These are phyloP conservation scores for Psidium guajava DNA, from an alignment of 345 rosid species.

Conservation along the genomic window DNA sequence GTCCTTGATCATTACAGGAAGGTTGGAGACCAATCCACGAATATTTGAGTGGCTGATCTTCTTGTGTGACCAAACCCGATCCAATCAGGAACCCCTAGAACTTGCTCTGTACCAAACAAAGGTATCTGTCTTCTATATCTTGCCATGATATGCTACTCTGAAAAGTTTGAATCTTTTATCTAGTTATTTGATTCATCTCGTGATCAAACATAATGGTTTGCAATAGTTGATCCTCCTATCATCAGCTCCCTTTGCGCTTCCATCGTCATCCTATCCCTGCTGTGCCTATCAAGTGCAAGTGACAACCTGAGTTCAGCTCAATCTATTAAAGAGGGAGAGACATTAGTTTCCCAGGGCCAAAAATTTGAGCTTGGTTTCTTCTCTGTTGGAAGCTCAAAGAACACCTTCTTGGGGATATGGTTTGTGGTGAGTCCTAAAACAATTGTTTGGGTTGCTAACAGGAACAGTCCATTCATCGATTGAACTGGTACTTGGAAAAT, in stretches of 20 bases:
- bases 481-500: conserved; percentile 7
- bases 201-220: too few species aligned
- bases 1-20: too few species aligned
- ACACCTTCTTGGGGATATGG: conserved; percentile 23
- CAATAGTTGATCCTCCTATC: too few species aligned
- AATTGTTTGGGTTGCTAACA: conserved; percentile 30
- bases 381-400: conserved; percentile 1
- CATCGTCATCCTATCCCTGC: background rate
- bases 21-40: too few species aligned
- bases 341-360: background rate
- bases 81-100: too few species aligned
- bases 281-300: background rate
- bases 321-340: background rate
- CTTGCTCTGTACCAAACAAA: too few species aligned
- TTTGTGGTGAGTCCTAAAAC: background rate
- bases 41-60: too few species aligned
- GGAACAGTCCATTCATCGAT: conserved; percentile 13
- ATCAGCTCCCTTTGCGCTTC: background rate
- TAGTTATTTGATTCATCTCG: too few species aligned
- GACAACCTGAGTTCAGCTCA: background rate
- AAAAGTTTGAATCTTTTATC: too few species aligned
- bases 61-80: too few species aligned
- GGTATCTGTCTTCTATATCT: too few species aligned
- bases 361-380: conserved; percentile 1
- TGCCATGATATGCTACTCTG: too few species aligned